Percentiles rank a stretch among this genome's conserved stretches.
Conservation (phyloP, 768 basidiomycete species). For the Xerocomellus dryophilus region DNA sequence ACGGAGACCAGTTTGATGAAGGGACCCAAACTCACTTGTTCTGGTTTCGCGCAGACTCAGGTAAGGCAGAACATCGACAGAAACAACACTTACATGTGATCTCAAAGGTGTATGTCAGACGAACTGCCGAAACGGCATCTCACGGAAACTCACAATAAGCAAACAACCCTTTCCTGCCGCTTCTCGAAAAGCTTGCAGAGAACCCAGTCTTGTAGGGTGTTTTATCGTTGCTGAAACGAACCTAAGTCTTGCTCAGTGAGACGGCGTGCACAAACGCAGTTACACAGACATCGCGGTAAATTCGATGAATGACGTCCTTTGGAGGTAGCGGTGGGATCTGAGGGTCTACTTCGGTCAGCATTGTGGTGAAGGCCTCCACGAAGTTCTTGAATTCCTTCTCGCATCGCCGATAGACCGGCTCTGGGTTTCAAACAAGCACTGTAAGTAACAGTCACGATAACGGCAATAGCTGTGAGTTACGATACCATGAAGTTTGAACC, state of each 20-base stretch:
- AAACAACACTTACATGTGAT: constrained; percentile 18
- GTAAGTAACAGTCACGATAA: background rate
- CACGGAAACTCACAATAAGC: constrained; percentile 64
- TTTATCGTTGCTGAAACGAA: constrained; percentile 91
- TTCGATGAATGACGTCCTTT: constrained; percentile 88
- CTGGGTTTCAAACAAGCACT: constrained; percentile 8
- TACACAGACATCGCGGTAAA: constrained; percentile 76
- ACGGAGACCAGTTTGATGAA: background rate
- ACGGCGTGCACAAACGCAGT: background rate
- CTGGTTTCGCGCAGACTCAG: constrained; percentile 7
- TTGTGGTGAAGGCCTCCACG: constrained; percentile 64
- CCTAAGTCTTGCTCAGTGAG: constrained; percentile 36
- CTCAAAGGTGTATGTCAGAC: constrained; percentile 19
- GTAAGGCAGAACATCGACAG: background rate
- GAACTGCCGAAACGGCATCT: background rate
- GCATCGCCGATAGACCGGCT: constrained; percentile 43
- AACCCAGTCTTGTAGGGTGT: constrained; percentile 90
- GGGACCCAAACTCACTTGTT: constrained; percentile 15
- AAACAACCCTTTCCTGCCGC: constrained; percentile 87
- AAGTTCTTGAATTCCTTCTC: constrained; percentile 91
- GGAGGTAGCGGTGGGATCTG: constrained; percentile 87
- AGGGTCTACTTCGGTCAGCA: constrained; percentile 68
- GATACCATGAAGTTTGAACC: constrained; percentile 81
- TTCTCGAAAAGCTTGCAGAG: constrained; percentile 82
- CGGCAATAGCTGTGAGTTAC: background rate